Evolutionary conservation across 495 filamentous ascomycete genomes (phyloP).

Genomic region (Copromyces sp.): DNA sequence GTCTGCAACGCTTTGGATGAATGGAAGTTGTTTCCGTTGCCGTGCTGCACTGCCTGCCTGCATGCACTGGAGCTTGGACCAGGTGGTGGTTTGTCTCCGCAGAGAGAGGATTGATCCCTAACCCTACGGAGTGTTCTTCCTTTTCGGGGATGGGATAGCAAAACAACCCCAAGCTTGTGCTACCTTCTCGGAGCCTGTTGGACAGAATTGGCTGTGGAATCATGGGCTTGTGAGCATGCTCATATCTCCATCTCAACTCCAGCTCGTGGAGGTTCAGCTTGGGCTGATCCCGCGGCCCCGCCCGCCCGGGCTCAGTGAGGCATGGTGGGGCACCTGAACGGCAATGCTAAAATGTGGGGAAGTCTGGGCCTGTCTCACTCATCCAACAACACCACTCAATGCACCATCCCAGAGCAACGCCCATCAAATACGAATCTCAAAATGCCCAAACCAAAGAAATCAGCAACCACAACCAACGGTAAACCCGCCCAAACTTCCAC

Average conservation of each 20-base stretch:
- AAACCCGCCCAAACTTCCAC: neutral
- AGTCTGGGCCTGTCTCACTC: neutral
- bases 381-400: neutral
- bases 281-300: neutral
- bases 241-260: neutral
- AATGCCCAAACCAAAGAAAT: neutral
- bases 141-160: neutral
- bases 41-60: neutral
- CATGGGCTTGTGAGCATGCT: neutral
- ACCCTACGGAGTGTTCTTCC: neutral
- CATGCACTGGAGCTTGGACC: neutral
- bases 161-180: neutral
- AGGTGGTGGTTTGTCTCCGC: neutral
- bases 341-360: neutral
- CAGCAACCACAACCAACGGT: neutral
- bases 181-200: neutral
- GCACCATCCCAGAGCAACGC: neutral
- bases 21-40: neutral
- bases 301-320: neutral
- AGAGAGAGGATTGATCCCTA: neutral
- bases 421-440: neutral
- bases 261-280: neutral
- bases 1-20: neutral
- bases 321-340: neutral
- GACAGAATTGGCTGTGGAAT: neutral